Evolutionary conservation across 2,329 filamentous ascomycete genomes (phyloP).

Genomic region (Zasmidium angulare): DNA sequence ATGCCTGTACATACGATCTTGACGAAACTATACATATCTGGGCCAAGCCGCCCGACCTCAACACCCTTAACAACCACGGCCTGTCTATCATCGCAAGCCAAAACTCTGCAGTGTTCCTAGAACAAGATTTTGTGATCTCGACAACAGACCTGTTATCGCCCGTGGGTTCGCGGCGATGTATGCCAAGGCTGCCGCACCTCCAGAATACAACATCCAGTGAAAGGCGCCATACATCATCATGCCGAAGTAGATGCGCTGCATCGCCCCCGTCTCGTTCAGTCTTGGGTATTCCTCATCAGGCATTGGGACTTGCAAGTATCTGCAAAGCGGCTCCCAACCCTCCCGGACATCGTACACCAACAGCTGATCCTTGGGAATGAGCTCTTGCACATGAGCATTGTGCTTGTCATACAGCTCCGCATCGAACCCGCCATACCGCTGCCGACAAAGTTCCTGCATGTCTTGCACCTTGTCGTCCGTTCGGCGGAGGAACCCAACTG

Average conservation of each 20-base stretch:
- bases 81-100: neutral
- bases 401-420: neutral
- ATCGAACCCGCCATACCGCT: constrained; percentile 8
- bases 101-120: neutral
- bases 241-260: neutral
- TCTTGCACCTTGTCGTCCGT: constrained; percentile 8
- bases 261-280: constrained; percentile 26
- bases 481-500: constrained; percentile 1
- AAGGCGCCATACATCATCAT: neutral
- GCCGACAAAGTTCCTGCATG: constrained; percentile 7
- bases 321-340: constrained; percentile 14
- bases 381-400: neutral
- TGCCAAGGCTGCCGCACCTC: neutral
- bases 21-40: neutral
- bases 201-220: neutral
- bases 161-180: neutral
- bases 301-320: constrained; percentile 4
- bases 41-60: no score
- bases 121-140: neutral
- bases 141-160: neutral
- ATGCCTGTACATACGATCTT: neutral
- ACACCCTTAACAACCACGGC: no score
- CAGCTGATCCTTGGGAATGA: constrained; percentile 6
- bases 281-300: constrained; percentile 10
- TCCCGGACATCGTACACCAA: constrained; percentile 11